Evolutionary conservation across 306 rosid species (phyloP).

Genomic region (Cyamopsis tetragonoloba): DNA sequence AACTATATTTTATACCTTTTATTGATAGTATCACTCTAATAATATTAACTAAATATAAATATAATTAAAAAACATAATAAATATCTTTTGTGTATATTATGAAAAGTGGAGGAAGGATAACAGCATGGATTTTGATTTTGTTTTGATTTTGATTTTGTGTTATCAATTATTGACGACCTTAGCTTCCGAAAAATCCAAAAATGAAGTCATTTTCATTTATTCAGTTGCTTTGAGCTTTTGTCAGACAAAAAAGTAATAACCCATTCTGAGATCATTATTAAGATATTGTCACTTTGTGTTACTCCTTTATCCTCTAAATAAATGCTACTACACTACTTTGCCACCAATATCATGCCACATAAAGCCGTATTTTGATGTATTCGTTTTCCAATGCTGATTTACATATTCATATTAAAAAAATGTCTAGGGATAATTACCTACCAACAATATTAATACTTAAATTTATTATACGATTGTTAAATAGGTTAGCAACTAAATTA

Average conservation of each 20-base stretch:
- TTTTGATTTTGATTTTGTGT: too few species aligned
- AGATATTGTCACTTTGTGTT: conserved; percentile 29
- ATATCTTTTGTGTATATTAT: too few species aligned
- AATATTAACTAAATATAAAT: too few species aligned
- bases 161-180: conserved; percentile 22
- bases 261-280: conserved; percentile 31
- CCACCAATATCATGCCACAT: conserved; percentile 13
- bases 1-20: too few species aligned
- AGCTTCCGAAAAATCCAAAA: conserved; percentile 17
- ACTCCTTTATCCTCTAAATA: neutral
- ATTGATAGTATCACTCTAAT: too few species aligned
- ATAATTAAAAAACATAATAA: too few species aligned
- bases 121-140: too few species aligned
- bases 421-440: too few species aligned
- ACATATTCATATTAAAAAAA: conserved; percentile 1
- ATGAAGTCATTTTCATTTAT: conserved; percentile 33
- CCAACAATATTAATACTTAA: too few species aligned
- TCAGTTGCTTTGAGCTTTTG: conserved; percentile 26
- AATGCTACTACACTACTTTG: too few species aligned
- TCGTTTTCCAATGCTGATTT: conserved; percentile 25
- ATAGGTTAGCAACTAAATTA: too few species aligned
- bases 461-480: too few species aligned
- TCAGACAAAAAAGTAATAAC: conserved; percentile 19
- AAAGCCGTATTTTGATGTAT: conserved; percentile 16
- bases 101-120: neutral